These are phyloP conservation scores for Calonectria multiphialidica DNA, from an alignment of 2,329 filamentous ascomycete species.

Conservation along the genomic window DNA sequence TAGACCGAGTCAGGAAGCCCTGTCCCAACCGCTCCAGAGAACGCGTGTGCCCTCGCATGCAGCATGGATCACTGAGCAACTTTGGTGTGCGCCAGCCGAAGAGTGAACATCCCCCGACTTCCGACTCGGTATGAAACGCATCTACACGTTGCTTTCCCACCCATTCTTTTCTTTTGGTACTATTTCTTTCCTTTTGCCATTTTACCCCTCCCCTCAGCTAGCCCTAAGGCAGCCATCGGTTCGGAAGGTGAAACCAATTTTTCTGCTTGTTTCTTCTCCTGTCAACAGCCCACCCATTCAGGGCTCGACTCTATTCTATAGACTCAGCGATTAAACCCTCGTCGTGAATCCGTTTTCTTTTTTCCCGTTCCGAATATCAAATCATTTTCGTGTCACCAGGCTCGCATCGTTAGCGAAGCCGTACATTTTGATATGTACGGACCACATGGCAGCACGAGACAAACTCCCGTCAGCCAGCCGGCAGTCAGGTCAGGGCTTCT, in stretches of 20 bases:
- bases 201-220: not conserved
- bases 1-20: not conserved
- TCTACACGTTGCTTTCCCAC: conserved; percentile 1
- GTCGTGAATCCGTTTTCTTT: not conserved
- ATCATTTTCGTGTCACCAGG: not conserved
- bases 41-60: conserved; percentile 16
- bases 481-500: conserved; percentile 1
- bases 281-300: not conserved
- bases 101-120: not conserved
- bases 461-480: not conserved
- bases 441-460: not conserved
- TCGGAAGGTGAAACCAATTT: not conserved
- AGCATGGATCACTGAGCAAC: not conserved
- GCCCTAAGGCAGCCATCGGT: not conserved
- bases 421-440: not conserved
- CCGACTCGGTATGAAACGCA: conserved; percentile 16
- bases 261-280: conserved; percentile 2
- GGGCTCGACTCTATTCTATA: not conserved
- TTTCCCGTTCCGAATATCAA: not conserved
- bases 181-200: not conserved
- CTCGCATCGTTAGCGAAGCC: not conserved
- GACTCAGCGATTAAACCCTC: not conserved
- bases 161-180: not conserved
- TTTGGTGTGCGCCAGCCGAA: not conserved
- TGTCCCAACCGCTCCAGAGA: not conserved